phyloP scores from a whole-genome alignment of 306 rosid species.

The Cucumis cinereus region DNA sequence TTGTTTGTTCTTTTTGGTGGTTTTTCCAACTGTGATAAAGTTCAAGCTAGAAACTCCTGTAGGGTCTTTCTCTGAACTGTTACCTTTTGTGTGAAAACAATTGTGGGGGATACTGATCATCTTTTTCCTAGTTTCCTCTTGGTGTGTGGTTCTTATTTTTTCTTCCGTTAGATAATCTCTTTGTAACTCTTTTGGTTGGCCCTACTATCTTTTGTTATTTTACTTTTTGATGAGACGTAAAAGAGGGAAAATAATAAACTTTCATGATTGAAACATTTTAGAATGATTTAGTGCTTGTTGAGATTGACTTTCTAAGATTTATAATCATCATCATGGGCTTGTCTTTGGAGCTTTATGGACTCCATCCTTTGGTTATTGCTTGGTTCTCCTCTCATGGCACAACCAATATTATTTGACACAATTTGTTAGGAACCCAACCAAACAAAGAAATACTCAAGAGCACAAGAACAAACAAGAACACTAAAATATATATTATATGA shows the following conservation, averaged over 20 bases:
- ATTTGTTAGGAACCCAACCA: too few species aligned
- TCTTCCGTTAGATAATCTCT: not conserved
- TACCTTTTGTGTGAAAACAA: not conserved
- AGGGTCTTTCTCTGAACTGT: not conserved
- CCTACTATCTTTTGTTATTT: not conserved
- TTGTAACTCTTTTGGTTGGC: not conserved
- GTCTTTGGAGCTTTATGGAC: not conserved
- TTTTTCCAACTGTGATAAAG: not conserved
- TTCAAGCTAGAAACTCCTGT: not conserved
- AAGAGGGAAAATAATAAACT: not conserved
- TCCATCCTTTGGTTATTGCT: not conserved
- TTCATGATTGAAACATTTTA: not conserved
- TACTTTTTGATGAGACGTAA: not conserved
- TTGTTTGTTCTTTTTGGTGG: not conserved
- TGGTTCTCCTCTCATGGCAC: not conserved
- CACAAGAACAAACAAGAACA: too few species aligned
- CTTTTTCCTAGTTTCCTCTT: not conserved
- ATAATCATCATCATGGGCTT: not conserved
- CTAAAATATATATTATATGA: too few species aligned
- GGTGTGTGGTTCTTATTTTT: not conserved
- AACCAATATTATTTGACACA: not conserved
- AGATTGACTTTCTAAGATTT: too few species aligned
- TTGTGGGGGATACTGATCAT: not conserved
- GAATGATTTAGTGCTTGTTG: not conserved
- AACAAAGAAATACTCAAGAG: too few species aligned